Base-by-base conservation (phyloP, 257 asterid species). In the Nicotiana paniculata region DNA sequence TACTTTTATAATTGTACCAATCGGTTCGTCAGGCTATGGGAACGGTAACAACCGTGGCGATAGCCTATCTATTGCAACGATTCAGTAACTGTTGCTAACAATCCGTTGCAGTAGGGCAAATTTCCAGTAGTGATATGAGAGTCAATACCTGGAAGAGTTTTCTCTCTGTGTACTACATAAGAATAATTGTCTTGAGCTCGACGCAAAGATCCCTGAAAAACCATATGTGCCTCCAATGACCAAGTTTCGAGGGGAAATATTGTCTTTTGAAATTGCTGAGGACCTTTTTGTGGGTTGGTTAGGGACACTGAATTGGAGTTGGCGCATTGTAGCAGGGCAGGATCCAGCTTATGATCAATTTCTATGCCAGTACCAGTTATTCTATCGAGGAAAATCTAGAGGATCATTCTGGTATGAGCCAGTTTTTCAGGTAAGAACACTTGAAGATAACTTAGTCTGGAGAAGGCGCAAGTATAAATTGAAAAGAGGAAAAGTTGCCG, bases 331-430 rank as follows among this genome's bases (percentile, higher is more conserved):
- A 54, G 96, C 97, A 0, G 99, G 99, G 57, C 98, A 95, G 82
- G 93, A 95, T 90, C 99, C 98, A 0, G 98, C 99, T 26, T 95
- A 95, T 76, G 99, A 95, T 85, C 98, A 93, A 84, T 95, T 93
- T 61, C 99, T 98, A 15, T 95, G 99, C 88, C 99, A 92, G 85
- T 93, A 89, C 88, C 99, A 95, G 88, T 81, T 95, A 59, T 95
- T 92, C 87, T 95, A 93, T 58, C 81, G 99, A 85, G 98, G 98
- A 37, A 89, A 83, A 84, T 97, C 98, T 4, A 95, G 85, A 86
- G 98, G 99, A 59, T 92, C 99, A 26, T 92, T 95, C 76, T 95
- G 99, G 97, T 95, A 92, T 58, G 99, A 93, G 82, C 98, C 99
- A 4, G 93, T 93, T 80, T 95, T 95, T 48, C 96, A 91, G 84